Evolutionary conservation across 345 rosid species (phyloP), one percentile per base, ranked within the genome.

Genomic region (Carallia pectinifolia): DNA sequence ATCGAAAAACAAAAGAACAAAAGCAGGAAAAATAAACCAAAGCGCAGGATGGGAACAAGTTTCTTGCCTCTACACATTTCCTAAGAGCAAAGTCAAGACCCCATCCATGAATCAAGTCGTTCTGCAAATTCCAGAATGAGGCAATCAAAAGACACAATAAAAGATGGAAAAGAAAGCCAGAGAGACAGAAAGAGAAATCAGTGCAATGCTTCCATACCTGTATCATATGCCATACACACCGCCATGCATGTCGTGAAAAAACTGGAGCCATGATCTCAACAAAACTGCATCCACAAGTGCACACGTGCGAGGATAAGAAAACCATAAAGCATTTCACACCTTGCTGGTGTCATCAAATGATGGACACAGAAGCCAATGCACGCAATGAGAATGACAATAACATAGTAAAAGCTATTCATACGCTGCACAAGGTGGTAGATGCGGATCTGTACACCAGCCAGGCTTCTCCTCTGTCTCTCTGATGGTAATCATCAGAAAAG

Each of bases 201-300:
- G 23, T 23, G 58, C 10, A 64, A 34, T 0, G 27, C 53, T 56
- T 27, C 56, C 10, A n/a, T 71, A 90, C 99, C 98, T 95, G 99
- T 79, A 95, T 84, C 91, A 95, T 79, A 80, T 95, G 83, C 99
- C 99, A 96, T 66, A 90, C 97, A 50, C 99, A 96, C 60, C 98
- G 93, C 99, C 99, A 96, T 15, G 98, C 93, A 30, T 80, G 86
- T 77, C 89, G 84, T 29, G 99, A 87, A 81, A 96, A 96, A 23
- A 96, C 99, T 17, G 99, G 92, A 78, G 99, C 99, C 99, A 96
- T 96, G 74, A 96, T 96, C 86, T 96, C 99, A 5, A 96, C 96
- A 72, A 96, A 95, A 76, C 99, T 95, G 80, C 55, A 80, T 59
- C 67, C 56, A 59, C 37, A 47, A 72, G 44, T 16, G 69, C 30